Conservation (phyloP, 176 grass and related monocot species). For the sorghum (Sorghum bicolor) region Sorghum_bicolor_NCBIv3 NC_012870.2:7400001-7400500, state of each 20-base stretch:
- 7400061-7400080: neutral
- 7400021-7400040: neutral
- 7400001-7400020: neutral
- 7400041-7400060: neutral
- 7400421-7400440: conserved; percentile 91
- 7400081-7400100: neutral
- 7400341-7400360: conserved; percentile 96
- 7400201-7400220: neutral
- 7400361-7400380: conserved; percentile 97
- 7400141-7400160: neutral
- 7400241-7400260: neutral
- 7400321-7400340: conserved; percentile 97
- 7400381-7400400: conserved; percentile 92
- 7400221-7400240: neutral
- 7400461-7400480: conserved; percentile 73
- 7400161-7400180: neutral
- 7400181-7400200: neutral
- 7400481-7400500: conserved; percentile 87
- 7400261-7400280: conserved; percentile 60
- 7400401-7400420: conserved; percentile 99
- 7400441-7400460: conserved; percentile 89
- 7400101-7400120: neutral
- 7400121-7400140: neutral
- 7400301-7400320: conserved; percentile 97
- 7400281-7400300: conserved; percentile 94